Conservation (phyloP, 129 eudicot species). For the Ambrosia artemisiifolia region DNA sequence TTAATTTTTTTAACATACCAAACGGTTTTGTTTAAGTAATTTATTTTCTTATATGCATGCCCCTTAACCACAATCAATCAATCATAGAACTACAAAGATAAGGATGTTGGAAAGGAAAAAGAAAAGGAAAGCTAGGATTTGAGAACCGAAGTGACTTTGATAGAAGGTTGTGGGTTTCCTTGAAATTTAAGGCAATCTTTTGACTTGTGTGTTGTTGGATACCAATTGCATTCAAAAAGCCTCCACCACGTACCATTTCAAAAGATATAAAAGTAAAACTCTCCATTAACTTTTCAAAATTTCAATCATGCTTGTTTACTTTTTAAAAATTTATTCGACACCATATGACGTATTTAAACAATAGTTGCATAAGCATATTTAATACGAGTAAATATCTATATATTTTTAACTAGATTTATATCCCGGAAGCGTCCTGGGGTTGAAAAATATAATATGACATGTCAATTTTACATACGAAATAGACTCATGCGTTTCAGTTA, state of each 20-base stretch:
- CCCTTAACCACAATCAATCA: background rate
- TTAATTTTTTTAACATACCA: too few species aligned
- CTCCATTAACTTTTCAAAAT: slow-evolving; percentile 8
- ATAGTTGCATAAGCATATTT: background rate
- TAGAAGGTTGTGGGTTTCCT: slow-evolving; percentile 20
- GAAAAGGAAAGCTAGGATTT: background rate
- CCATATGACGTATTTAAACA: background rate
- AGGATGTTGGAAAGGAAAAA: background rate
- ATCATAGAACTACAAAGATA: background rate
- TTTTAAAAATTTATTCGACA: slow-evolving; percentile 5
- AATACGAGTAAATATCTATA: background rate
- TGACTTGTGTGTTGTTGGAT: slow-evolving; percentile 7
- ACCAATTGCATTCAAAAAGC: slow-evolving; percentile 23
- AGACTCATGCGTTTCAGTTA: too few species aligned
- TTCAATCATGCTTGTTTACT: slow-evolving; percentile 13
- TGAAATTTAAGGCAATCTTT: slow-evolving; percentile 30
- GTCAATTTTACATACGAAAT: too few species aligned
- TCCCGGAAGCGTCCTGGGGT: too few species aligned
- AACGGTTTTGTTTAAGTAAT: background rate
- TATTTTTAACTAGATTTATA: too few species aligned
- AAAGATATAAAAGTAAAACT: slow-evolving; percentile 16
- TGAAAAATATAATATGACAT: too few species aligned
- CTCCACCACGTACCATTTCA: slow-evolving; percentile 13
- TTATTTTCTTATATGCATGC: background rate
- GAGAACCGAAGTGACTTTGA: slow-evolving; percentile 15